Conservation (phyloP, 116 monocot species). For the Iris pallida region DNA sequence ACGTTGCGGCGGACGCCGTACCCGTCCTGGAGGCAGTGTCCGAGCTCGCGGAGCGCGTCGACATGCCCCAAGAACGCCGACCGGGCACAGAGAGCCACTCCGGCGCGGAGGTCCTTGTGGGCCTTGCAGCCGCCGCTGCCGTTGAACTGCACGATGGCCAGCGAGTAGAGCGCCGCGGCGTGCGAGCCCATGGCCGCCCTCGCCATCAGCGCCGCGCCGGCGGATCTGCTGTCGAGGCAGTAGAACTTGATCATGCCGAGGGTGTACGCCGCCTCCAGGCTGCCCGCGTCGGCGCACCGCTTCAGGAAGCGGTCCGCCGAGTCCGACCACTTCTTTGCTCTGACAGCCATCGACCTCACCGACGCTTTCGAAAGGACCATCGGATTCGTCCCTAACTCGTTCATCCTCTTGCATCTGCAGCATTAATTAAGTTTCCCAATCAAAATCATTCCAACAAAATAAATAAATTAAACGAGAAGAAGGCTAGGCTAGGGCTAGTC, state of each 20-base stretch:
- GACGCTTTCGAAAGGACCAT: constrained; percentile 27
- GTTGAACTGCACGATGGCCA: constrained; percentile 21
- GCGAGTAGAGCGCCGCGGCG: constrained; percentile 45
- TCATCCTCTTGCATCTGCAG: constrained; percentile 53
- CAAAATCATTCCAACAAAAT: neutral
- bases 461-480: neutral
- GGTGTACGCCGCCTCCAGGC: constrained; percentile 30
- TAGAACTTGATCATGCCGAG: constrained; percentile 52
- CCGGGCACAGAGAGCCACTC: constrained; percentile 49
- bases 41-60: constrained; percentile 65
- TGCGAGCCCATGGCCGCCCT: constrained; percentile 37
- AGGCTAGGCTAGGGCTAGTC: no score
- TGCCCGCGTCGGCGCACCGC: constrained; percentile 34
- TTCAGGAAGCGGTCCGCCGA: constrained; percentile 26
- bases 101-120: constrained; percentile 52
- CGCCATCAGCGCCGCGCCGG: constrained; percentile 40
- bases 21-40: constrained; percentile 70
- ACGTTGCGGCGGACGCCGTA: constrained; percentile 53
- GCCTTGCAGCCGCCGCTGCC: constrained; percentile 35
- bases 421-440: neutral
- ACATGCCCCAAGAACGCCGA: constrained; percentile 45
- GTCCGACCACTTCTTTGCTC: constrained; percentile 36
- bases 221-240: constrained; percentile 26
- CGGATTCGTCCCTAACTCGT: constrained; percentile 21
- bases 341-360: constrained; percentile 11